Evolutionary conservation across 2,329 filamentous ascomycete genomes (phyloP).

Genomic region (Ascochyta clinopodiicola): DNA sequence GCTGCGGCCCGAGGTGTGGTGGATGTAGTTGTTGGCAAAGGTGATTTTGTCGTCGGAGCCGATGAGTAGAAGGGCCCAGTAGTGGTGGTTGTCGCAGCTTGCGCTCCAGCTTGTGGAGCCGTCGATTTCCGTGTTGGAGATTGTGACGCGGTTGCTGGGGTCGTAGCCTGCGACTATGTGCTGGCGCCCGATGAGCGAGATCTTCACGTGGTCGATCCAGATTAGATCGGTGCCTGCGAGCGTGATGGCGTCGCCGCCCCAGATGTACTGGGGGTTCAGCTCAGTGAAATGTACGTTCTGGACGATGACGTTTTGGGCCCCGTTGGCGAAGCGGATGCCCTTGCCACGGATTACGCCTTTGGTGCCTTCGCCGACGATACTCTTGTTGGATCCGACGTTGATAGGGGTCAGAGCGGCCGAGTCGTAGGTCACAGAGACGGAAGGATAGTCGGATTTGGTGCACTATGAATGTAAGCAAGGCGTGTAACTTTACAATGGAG

Average conservation of each 20-base stretch:
- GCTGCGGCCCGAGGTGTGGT: slow-evolving; percentile 31
- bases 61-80: slow-evolving; percentile 29
- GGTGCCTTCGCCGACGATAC: slow-evolving; percentile 49
- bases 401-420: slow-evolving; percentile 38
- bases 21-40: slow-evolving; percentile 33
- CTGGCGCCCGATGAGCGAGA: slow-evolving; percentile 27
- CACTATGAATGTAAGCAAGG: slow-evolving; percentile 1
- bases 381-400: slow-evolving; percentile 50
- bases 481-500: background rate
- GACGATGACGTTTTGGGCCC: slow-evolving; percentile 45
- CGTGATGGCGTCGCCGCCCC: slow-evolving; percentile 49
- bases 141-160: slow-evolving; percentile 25
- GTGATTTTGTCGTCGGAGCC: slow-evolving; percentile 29
- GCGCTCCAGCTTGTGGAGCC: slow-evolving; percentile 27
- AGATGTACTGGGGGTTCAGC: slow-evolving; percentile 49
- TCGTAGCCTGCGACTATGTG: slow-evolving; percentile 26
- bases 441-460: slow-evolving; percentile 23
- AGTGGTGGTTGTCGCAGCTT: slow-evolving; percentile 31
- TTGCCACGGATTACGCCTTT: slow-evolving; percentile 52
- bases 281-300: slow-evolving; percentile 51
- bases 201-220: slow-evolving; percentile 45
- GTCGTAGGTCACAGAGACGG: slow-evolving; percentile 38
- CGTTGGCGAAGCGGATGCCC: slow-evolving; percentile 47
- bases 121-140: slow-evolving; percentile 33
- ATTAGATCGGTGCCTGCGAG: slow-evolving; percentile 39